These are phyloP conservation scores for Solanum paucissectum DNA, from an alignment of 257 asterid genomes.

Conservation along the genomic window DNA sequence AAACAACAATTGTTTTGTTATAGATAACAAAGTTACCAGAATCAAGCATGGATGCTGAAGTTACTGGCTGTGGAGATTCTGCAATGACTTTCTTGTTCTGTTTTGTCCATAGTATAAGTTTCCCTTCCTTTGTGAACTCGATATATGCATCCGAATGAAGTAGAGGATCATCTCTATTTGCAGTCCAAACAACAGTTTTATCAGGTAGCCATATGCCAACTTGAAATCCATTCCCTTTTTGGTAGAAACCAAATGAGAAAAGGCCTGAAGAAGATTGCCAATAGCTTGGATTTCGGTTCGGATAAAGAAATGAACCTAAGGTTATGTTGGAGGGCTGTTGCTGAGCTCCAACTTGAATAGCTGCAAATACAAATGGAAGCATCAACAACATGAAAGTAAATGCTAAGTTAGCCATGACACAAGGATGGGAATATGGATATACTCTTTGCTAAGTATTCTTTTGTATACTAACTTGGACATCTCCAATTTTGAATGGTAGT, in stretches of 20 bases:
- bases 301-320: conserved; percentile 8
- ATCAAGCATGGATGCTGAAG: conserved; percentile 30
- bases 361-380: background rate
- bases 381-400: background rate
- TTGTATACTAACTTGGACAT: background rate
- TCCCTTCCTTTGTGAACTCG: background rate
- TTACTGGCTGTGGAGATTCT: background rate
- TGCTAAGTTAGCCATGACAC: background rate
- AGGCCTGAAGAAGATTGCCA: conserved; percentile 13
- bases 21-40: conserved; percentile 50
- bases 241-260: conserved; percentile 16
- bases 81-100: background rate
- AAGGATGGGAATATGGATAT: background rate
- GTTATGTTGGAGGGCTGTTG: background rate
- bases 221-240: conserved; percentile 4
- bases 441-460: background rate
- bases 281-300: background rate
- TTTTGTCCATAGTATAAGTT: background rate
- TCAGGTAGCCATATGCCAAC: conserved; percentile 11
- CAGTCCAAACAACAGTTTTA: background rate
- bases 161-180: background rate
- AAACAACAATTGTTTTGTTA: conserved; percentile 1
- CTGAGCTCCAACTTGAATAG: background rate
- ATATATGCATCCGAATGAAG: background rate
- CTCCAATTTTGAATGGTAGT: background rate